Evolutionary conservation across 768 basidiomycete species (phyloP).

Genomic region (Mrakia blollopis): DNA sequence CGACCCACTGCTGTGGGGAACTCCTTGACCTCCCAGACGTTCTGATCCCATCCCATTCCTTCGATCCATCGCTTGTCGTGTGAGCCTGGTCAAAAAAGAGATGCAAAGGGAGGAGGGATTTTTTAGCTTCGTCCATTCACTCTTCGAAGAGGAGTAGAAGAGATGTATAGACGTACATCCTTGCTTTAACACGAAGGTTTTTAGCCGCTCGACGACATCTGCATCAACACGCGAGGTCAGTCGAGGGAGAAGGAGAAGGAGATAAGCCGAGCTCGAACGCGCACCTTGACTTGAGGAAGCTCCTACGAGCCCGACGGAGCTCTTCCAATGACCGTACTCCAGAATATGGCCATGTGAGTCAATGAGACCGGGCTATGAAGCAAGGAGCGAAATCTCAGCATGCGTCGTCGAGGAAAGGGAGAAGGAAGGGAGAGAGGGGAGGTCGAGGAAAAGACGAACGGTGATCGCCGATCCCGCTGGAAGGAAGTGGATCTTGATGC

Average conservation of each 20-base stretch:
- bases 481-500: constrained; percentile 16
- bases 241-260: too few relatives aligned
- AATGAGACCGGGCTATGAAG: constrained; percentile 6
- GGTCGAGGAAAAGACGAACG: not conserved
- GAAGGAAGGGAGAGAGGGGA: not conserved
- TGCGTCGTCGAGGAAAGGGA: not conserved
- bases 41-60: constrained; percentile 94
- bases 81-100: constrained; percentile 38
- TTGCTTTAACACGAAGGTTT: constrained; percentile 60
- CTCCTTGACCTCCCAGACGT: constrained; percentile 44
- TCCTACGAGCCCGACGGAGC: constrained; percentile 53
- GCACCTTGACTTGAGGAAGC: constrained; percentile 59
- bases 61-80: constrained; percentile 62
- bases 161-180: constrained; percentile 1
- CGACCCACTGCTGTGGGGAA: constrained; percentile 68
- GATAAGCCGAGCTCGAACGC: constrained; percentile 6
- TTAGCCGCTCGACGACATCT: constrained; percentile 62
- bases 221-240: not conserved
- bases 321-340: constrained; percentile 21
- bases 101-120: too few relatives aligned
- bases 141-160: not conserved
- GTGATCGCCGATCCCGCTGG: constrained; percentile 3
- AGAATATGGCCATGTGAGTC: constrained; percentile 29
- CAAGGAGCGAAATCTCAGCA: not conserved
- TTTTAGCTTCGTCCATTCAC: not conserved